These are phyloP conservation scores for Botrytis galanthina DNA, from an alignment of 2,329 filamentous ascomycete genomes.

Conservation along the genomic window DNA sequence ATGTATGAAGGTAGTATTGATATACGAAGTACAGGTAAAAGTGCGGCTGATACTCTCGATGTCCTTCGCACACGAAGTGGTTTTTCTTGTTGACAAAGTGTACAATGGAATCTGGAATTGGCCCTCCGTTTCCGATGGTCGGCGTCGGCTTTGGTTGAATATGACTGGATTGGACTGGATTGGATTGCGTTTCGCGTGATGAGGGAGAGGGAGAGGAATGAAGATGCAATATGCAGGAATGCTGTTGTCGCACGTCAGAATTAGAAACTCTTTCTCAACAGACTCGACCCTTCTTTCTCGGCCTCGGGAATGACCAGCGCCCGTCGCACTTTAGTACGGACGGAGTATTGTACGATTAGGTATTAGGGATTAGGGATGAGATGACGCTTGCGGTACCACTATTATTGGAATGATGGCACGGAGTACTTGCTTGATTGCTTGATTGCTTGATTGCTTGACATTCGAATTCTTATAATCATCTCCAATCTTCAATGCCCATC, in stretches of 20 bases:
- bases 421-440: background rate
- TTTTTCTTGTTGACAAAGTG: constrained; percentile 1
- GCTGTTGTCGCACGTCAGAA: constrained; percentile 17
- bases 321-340: too few relatives aligned
- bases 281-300: background rate
- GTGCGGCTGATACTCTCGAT: background rate
- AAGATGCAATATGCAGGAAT: constrained; percentile 8
- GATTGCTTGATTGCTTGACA: background rate
- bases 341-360: background rate
- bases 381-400: background rate
- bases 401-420: background rate
- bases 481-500: background rate
- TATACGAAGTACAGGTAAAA: background rate
- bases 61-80: background rate
- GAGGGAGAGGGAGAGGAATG: constrained; percentile 5
- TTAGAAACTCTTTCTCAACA: background rate
- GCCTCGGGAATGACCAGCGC: background rate
- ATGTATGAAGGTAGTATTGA: background rate
- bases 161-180: background rate
- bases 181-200: background rate
- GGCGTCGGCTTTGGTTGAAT: background rate
- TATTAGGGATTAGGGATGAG: background rate
- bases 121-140: background rate
- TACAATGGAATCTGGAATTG: background rate
- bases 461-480: background rate